Evolutionary conservation across 1,284 basidiomycete species (phyloP).

Genomic region (Austropuccinia psidii): DNA sequence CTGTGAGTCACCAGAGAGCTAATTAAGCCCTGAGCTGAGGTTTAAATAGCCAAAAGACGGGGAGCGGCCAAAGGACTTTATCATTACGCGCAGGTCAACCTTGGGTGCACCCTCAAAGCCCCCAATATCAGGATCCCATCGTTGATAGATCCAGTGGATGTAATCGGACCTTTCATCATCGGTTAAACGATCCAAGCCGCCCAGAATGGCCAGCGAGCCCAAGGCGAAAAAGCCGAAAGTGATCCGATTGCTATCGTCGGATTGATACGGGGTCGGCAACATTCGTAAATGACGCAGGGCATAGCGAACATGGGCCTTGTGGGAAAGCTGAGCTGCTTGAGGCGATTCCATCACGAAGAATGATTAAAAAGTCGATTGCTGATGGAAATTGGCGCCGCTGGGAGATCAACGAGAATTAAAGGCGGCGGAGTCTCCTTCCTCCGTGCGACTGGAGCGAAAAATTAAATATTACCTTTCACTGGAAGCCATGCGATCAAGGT

Average conservation of each 20-base stretch:
- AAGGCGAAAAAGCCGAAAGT: conserved; percentile 78
- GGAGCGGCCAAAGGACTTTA: background rate
- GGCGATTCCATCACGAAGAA: too few species aligned
- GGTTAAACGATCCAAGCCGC: conserved; percentile 54
- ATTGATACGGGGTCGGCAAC: conserved; percentile 30
- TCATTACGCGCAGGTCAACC: conserved; percentile 41
- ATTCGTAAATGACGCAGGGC: conserved; percentile 21
- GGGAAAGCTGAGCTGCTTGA: too few species aligned
- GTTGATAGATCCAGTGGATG: conserved; percentile 77
- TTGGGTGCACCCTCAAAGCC: conserved; percentile 71
- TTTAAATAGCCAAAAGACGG: background rate
- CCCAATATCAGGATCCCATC: conserved; percentile 58
- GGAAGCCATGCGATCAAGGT: too few species aligned
- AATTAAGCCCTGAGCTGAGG: background rate
- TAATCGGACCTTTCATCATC: conserved; percentile 57
- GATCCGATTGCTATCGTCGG: conserved; percentile 53
- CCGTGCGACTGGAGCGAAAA: too few species aligned
- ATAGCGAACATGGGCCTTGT: conserved; percentile 35
- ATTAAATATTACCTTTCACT: too few species aligned
- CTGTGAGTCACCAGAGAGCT: conserved; percentile 14
- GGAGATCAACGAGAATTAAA: too few species aligned
- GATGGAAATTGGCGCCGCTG: too few species aligned
- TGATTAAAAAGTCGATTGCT: too few species aligned
- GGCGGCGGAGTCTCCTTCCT: too few species aligned
- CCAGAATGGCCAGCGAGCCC: conserved; percentile 66